Percentiles rank a stretch among this genome's conserved stretches.
phyloP scores from a whole-genome alignment of 2,329 filamentous ascomycete species.

The Coccinonectria pachysandricola region DNA sequence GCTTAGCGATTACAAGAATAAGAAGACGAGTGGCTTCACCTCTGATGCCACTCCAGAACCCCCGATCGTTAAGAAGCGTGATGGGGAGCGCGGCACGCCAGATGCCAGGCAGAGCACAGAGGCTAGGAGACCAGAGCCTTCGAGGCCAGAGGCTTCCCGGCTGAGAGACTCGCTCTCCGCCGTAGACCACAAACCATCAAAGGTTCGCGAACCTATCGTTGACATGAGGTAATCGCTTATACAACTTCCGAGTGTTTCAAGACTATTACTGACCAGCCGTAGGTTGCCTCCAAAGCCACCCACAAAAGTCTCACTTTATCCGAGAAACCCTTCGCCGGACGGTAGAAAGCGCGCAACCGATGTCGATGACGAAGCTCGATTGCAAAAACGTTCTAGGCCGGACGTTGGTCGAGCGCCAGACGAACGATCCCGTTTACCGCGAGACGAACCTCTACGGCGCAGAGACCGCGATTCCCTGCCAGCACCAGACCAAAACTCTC shows the following conservation, averaged over 20 bases:
- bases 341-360: conserved; percentile 38
- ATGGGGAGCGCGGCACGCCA: conserved; percentile 20
- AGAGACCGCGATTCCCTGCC: conserved; percentile 21
- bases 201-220: conserved; percentile 17
- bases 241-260: too few species aligned
- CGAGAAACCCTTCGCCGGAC: conserved; percentile 31
- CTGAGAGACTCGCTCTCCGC: conserved; percentile 15
- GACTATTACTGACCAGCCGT: conserved; percentile 10
- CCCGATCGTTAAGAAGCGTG: conserved; percentile 21
- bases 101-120: conserved; percentile 13
- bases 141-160: conserved; percentile 10
- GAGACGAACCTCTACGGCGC: conserved; percentile 24
- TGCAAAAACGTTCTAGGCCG: conserved; percentile 36
- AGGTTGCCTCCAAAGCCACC: conserved; percentile 29
- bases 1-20: conserved; percentile 49
- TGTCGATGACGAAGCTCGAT: conserved; percentile 31
- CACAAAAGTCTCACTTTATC: conserved; percentile 20
- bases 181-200: conserved; percentile 21
- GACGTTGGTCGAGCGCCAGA: conserved; percentile 26
- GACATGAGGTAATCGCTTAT: conserved; percentile 27
- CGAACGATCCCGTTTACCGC: conserved; percentile 21
- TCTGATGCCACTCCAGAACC: conserved; percentile 29
- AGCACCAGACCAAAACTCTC: conserved; percentile 18
- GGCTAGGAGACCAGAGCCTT: conserved; percentile 16
- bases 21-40: conserved; percentile 29